Base-by-base conservation (phyloP, 2,329 filamentous ascomycete species). In the Pleomassaria siparia region DNA sequence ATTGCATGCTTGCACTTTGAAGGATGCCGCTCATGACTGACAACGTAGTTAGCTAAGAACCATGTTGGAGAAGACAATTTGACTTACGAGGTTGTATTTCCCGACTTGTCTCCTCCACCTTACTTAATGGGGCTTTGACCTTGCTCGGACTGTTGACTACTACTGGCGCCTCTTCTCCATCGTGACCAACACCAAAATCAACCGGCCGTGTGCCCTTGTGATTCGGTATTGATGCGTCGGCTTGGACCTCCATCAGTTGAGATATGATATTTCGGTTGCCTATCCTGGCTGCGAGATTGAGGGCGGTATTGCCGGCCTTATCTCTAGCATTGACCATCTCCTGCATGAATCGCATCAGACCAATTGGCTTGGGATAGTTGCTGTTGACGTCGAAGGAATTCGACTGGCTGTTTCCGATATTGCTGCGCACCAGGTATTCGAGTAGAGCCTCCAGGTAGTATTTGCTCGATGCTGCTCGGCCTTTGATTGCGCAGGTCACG, bases 271-370 rank as follows among this genome's bases (percentile, higher is more conserved):
- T 95, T 46, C 88, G 81, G 67, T 96, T 97, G 18, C 91, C 90
- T 57, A 96, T 95, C 51, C 94, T 82, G 1, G 94, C 91, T 2
- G 92, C 94, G 53, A 97, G 86, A 59, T 96, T 96, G 16, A 99
- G 77, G 0, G 94, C 94, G 0, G 94, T 99, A 64, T 99, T 95
- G 0, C 94, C 94, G 26, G 88, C 88, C 62, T 91, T 91, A 70
- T 99, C 94, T 61, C 92, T 88, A 0, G 91, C 87, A 62, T 99
- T 97, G 50, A 99, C 92, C 69, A 99, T 95, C 66, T 97, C 91
- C 40, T 88, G 89, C 82, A 99, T 95, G 73, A 99, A 99, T 29
- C 90, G 85, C 24, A 89, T 91, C 44, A 99, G 80, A 20, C 88
- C 89, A 72, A 97, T 95, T 53, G 81, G 89, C 45, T 82, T 87